Percentiles rank a stretch among this genome's conserved stretches.
These are phyloP conservation scores for Dentipellis fragilis DNA, from an alignment of 768 basidiomycete species.

Conservation along the genomic window DNA sequence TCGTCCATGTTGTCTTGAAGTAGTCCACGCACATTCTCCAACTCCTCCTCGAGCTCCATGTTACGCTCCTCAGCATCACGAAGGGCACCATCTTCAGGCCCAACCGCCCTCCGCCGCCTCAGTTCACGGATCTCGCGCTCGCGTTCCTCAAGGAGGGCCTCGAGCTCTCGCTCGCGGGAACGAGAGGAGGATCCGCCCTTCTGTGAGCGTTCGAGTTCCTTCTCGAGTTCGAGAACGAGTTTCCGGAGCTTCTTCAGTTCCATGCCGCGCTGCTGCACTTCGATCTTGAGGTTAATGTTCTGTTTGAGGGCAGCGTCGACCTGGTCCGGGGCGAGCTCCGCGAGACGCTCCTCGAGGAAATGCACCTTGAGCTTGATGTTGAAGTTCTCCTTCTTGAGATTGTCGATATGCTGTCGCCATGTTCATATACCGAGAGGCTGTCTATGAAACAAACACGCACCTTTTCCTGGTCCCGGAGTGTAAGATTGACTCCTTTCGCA, in stretches of 20 bases:
- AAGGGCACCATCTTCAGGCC: conserved; percentile 39
- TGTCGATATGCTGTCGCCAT: conserved; percentile 72
- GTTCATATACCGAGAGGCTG: too few species aligned
- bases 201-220: conserved; percentile 65
- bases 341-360: conserved; percentile 88
- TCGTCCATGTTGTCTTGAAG: conserved; percentile 81
- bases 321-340: conserved; percentile 83
- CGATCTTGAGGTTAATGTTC: conserved; percentile 88
- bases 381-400: conserved; percentile 95
- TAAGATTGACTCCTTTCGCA: conserved; percentile 41
- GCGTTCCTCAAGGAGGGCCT: conserved; percentile 65
- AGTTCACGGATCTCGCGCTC: conserved; percentile 63
- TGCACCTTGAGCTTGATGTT: conserved; percentile 93
- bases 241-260: conserved; percentile 92
- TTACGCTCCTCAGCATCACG: conserved; percentile 52
- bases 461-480: conserved; percentile 94
- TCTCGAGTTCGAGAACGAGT: conserved; percentile 73
- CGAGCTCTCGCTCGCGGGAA: conserved; percentile 62
- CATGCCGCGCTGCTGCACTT: conserved; percentile 80
- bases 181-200: conserved; percentile 28
- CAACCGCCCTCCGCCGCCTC: conserved; percentile 33
- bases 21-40: conserved; percentile 58
- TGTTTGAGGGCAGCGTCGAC: conserved; percentile 87
- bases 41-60: conserved; percentile 59
- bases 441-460: conserved; percentile 28